These are phyloP conservation scores for Gracilaria domingensis DNA, from an alignment of 23 red algal genomes.

Conservation along the genomic window DNA sequence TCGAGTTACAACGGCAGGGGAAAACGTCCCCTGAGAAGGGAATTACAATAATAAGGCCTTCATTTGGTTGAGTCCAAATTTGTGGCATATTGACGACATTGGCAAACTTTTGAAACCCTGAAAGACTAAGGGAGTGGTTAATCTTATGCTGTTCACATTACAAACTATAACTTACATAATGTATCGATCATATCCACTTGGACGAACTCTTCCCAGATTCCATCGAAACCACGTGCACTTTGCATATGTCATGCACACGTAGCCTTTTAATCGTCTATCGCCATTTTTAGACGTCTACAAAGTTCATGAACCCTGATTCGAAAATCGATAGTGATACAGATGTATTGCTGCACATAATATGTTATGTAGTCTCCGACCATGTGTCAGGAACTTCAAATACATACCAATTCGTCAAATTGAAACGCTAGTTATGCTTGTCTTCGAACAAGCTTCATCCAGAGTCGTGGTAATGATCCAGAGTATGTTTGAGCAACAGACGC, in stretches of 20 bases:
- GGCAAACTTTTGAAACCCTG: too few species aligned
- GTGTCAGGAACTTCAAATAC: slow-evolving; percentile 3
- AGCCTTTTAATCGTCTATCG: neutral
- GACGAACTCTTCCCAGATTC: too few species aligned
- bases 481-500: neutral
- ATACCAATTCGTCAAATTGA: neutral
- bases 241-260: neutral
- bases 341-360: neutral
- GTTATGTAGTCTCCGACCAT: neutral
- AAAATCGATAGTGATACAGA: slow-evolving; percentile 19
- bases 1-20: too few species aligned
- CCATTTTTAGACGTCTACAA: neutral
- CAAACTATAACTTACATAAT: too few species aligned
- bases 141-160: too few species aligned
- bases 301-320: neutral
- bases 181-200: too few species aligned
- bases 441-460: neutral
- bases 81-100: too few species aligned
- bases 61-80: too few species aligned
- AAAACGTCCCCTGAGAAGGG: too few species aligned
- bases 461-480: neutral
- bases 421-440: neutral
- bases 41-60: too few species aligned
- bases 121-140: too few species aligned
- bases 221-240: too few species aligned